A percentile compares a stretch with the other conserved stretches of the same genome.
These are phyloP conservation scores for Syncephalis plumigaleata DNA, from an alignment of 371 early-diverging fungal species.

Conservation along the genomic window DNA sequence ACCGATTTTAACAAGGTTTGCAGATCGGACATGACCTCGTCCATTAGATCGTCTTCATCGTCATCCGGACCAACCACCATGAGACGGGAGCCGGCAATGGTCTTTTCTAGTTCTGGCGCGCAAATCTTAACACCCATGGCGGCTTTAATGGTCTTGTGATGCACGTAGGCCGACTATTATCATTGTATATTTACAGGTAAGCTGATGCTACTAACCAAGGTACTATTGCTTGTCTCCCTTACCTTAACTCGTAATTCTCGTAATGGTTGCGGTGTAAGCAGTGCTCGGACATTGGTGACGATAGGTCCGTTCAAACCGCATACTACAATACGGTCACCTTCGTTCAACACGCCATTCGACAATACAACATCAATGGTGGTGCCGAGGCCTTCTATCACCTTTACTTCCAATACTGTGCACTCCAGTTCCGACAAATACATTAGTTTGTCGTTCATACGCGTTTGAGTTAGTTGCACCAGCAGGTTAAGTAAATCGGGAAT, in stretches of 20 bases:
- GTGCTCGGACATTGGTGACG: constrained; percentile 83
- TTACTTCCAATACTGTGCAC: constrained; percentile 99
- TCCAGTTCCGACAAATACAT: constrained; percentile 95
- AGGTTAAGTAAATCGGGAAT: constrained; percentile 95
- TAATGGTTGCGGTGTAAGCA: constrained; percentile 98
- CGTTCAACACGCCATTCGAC: constrained; percentile 92
- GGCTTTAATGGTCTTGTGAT: constrained; percentile 96
- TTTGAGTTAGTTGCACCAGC: constrained; percentile 87
- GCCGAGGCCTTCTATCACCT: constrained; percentile 99
- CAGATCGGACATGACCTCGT: constrained; percentile 88
- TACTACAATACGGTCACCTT: constrained; percentile 95
- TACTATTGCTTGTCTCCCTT: constrained; percentile 1
- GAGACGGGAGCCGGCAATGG: constrained; percentile 96
- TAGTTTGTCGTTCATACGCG: constrained; percentile 85
- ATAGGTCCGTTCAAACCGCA: constrained; percentile 98
- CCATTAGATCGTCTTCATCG: constrained; percentile 87
- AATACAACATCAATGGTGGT: constrained; percentile 98
- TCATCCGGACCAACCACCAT: constrained; percentile 90
- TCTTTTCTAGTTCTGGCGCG: constrained; percentile 94
- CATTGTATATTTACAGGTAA: no score
- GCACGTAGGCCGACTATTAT: constrained; percentile 63
- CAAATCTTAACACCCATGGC: constrained; percentile 96
- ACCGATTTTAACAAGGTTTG: constrained; percentile 54
- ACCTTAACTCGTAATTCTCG: constrained; percentile 92
- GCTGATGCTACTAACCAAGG: no score